Conservation (phyloP, 768 basidiomycete species). For the Podaxis pistillaris region DNA sequence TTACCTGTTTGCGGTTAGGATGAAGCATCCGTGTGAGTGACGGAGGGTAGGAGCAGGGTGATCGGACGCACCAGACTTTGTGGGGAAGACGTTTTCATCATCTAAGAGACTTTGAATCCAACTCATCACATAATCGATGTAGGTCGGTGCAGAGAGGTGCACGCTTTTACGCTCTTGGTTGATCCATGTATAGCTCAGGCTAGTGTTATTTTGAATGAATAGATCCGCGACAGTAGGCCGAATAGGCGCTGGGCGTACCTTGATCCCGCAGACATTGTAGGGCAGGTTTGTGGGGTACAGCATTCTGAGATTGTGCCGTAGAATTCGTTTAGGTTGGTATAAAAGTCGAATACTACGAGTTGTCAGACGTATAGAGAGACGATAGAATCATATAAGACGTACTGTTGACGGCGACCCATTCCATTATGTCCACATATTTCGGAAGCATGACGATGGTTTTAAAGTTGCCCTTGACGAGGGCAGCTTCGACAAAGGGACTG, state of each 20-base stretch:
- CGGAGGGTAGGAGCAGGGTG: neutral
- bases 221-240: neutral
- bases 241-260: conserved; percentile 49
- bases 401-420: conserved; percentile 88
- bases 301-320: conserved; percentile 94
- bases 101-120: conserved; percentile 93
- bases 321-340: conserved; percentile 94
- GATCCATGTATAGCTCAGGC: conserved; percentile 93
- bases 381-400: conserved; percentile 27
- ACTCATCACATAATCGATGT: conserved; percentile 98
- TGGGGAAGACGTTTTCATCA: conserved; percentile 93
- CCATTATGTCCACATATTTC: conserved; percentile 97
- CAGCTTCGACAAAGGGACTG: conserved; percentile 95
- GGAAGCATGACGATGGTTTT: conserved; percentile 96
- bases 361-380: conserved; percentile 1
- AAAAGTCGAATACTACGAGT: conserved; percentile 91
- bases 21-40: neutral
- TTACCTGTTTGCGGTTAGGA: conserved; percentile 54
- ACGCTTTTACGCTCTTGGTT: conserved; percentile 89
- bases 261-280: conserved; percentile 89
- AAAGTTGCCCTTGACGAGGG: conserved; percentile 95
- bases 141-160: conserved; percentile 87
- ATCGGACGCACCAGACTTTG: conserved; percentile 75
- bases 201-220: conserved; percentile 27
- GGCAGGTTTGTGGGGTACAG: conserved; percentile 87